Evolutionary conservation across 2,329 filamentous ascomycete genomes (phyloP), one percentile per base, ranked within the genome.

Genomic region (Cordyceps fumosorosea): DNA sequence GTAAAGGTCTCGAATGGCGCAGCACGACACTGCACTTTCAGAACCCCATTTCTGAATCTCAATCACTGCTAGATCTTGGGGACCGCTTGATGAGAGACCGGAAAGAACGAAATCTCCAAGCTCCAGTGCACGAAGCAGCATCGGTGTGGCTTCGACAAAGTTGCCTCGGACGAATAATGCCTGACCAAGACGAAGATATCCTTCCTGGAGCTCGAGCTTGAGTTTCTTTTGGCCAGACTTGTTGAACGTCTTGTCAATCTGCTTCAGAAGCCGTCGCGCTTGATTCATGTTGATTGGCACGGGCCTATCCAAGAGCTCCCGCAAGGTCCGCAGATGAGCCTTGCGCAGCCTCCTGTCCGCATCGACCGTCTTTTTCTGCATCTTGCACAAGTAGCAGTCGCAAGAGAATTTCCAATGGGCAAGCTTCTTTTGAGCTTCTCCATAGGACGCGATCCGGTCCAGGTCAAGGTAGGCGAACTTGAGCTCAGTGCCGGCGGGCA

Each of bases 401-500:
- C 55, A 57, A 26, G 20, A 34, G 2, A 48, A 48, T 10, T 29
- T 11, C 55, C 42, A 57, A 6, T 11, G n/a, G 14, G 24, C 1
- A 22, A 48, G 12, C 11, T 8, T 22, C 8, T 37, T 22, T 16
- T 48, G 55, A 20, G 14, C 6, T 18, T 48, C 6, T 24, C 16
- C 55, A n/a, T 57, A 34, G 10, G 26, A 37, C 55, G 32, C 26
- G 10, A n/a, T 8, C 6, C 6, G 4, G 6, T 32, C 20, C 14
- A 37, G 3, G 20, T 4, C 16, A 12, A 1, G 10, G 11, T 50
- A 58, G 20, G 6, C 3, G 1, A 24, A 8, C 12, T 10, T 24
- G 14, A 58, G 56, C 45, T 58, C 56, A 6, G 56, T 26, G 29
- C 56, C 44, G 1, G 56, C 56, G 6, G 56, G 56, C n/a, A 58